These are phyloP conservation scores for Coffea humblotiana DNA, from an alignment of 305 asterid genomes.

Conservation along the genomic window DNA sequence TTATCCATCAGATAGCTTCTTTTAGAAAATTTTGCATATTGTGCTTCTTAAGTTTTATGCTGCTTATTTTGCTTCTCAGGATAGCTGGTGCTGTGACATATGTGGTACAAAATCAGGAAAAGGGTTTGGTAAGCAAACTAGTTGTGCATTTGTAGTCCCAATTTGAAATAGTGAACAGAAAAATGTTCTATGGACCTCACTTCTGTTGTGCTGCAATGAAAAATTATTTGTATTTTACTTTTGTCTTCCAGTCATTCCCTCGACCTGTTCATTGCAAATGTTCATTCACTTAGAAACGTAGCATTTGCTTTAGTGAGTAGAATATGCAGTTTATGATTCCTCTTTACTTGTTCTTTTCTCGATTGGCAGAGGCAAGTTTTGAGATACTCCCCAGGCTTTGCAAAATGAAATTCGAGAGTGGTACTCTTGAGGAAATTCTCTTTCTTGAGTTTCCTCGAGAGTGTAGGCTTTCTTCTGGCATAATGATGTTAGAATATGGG, in stretches of 20 bases:
- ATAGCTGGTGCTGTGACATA: constrained; percentile 49
- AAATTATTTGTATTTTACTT: background rate
- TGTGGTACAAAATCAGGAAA: constrained; percentile 56
- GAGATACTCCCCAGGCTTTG: constrained; percentile 56
- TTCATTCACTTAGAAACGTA: background rate
- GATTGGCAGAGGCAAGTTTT: constrained; percentile 47
- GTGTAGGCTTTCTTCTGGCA: constrained; percentile 33
- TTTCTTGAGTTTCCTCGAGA: constrained; percentile 49
- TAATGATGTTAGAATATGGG: constrained; percentile 44
- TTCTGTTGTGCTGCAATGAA: background rate
- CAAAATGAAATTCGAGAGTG: constrained; percentile 48
- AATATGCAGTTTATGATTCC: background rate
- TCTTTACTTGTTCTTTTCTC: constrained; percentile 4
- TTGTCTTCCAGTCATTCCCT: background rate
- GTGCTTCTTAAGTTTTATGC: constrained; percentile 6
- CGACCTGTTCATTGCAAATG: no score
- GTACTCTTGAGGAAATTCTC: constrained; percentile 53
- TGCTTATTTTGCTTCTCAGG: constrained; percentile 39
- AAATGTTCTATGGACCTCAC: background rate
- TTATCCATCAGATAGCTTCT: background rate
- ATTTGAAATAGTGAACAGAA: background rate
- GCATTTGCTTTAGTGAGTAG: background rate
- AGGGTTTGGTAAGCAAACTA: constrained; percentile 56
- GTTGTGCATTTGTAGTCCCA: background rate
- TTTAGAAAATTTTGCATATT: background rate